These are phyloP conservation scores for Trichocomaceae sp. DNA, from an alignment of 2,329 filamentous ascomycete species.

Conservation along the genomic window DNA sequence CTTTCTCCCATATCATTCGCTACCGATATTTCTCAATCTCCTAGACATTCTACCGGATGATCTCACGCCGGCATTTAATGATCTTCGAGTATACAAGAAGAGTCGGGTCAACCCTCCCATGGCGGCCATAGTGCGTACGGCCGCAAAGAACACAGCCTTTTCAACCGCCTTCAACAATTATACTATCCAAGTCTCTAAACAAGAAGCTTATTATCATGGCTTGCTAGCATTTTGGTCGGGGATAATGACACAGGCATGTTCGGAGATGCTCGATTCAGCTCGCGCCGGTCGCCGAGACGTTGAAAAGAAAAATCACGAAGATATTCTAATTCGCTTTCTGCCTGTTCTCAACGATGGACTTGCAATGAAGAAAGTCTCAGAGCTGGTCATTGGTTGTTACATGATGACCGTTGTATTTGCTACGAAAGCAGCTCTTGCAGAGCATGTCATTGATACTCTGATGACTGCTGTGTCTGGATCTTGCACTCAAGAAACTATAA, in stretches of 20 bases:
- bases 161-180: slow-evolving; percentile 71
- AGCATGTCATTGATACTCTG: slow-evolving; percentile 72
- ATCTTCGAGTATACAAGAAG: slow-evolving; percentile 78
- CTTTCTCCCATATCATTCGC: slow-evolving; percentile 87
- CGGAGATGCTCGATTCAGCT: slow-evolving; percentile 70
- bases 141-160: slow-evolving; percentile 69
- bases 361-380: slow-evolving; percentile 65
- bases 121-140: slow-evolving; percentile 74
- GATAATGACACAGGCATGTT: slow-evolving; percentile 76
- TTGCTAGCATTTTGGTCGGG: slow-evolving; percentile 88
- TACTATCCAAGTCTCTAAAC: slow-evolving; percentile 65
- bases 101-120: slow-evolving; percentile 70
- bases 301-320: slow-evolving; percentile 74
- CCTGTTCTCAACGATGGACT: slow-evolving; percentile 72
- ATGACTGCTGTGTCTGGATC: slow-evolving; percentile 82
- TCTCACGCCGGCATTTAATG: slow-evolving; percentile 69
- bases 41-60: slow-evolving; percentile 74
- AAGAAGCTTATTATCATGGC: slow-evolving; percentile 66
- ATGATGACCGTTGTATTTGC: slow-evolving; percentile 85
- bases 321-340: slow-evolving; percentile 61
- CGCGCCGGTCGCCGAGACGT: slow-evolving; percentile 69
- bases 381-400: slow-evolving; percentile 79
- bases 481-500: slow-evolving; percentile 66
- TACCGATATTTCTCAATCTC: slow-evolving; percentile 75
- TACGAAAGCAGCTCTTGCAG: slow-evolving; percentile 71